These are phyloP conservation scores for Mucor lusitanicus DNA, from an alignment of 371 early-diverging fungal genomes.

Conservation along the genomic window DNA sequence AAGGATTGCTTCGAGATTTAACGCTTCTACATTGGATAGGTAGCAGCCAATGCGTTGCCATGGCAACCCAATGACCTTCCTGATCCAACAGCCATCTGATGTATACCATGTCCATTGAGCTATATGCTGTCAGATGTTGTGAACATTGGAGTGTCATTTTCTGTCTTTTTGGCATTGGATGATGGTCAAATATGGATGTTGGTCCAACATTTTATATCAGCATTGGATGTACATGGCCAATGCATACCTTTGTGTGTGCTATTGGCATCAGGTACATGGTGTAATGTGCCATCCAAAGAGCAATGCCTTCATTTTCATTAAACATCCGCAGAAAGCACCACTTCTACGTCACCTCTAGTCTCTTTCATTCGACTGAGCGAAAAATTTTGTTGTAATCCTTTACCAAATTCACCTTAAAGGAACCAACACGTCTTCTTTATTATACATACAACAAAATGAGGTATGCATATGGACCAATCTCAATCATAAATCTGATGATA, in stretches of 20 bases:
- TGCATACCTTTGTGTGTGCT: not conserved
- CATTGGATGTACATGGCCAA: not conserved
- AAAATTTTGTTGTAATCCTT: not conserved
- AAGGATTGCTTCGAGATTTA: not conserved
- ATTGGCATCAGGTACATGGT: not conserved
- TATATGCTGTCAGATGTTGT: not conserved
- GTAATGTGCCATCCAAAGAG: not conserved
- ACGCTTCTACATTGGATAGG: not conserved
- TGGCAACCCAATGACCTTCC: not conserved
- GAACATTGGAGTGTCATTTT: not conserved
- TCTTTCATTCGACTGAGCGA: not conserved
- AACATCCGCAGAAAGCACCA: not conserved
- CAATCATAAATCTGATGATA: not conserved
- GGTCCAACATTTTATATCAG: not conserved
- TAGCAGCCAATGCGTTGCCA: not conserved
- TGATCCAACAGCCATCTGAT: not conserved
- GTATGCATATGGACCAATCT: not conserved
- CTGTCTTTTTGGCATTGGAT: not conserved
- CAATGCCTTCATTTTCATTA: not conserved
- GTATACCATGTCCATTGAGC: not conserved
- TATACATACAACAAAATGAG: conserved; percentile 5
- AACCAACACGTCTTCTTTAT: not conserved
- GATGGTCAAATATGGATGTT: not conserved
- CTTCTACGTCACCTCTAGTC: not conserved
- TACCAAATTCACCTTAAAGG: not conserved